A percentile compares a stretch with the other conserved stretches of the same genome.
These are phyloP conservation scores for Ceratorhiza oryzae-sativae DNA, from an alignment of 1,284 basidiomycete genomes.

Conservation along the genomic window DNA sequence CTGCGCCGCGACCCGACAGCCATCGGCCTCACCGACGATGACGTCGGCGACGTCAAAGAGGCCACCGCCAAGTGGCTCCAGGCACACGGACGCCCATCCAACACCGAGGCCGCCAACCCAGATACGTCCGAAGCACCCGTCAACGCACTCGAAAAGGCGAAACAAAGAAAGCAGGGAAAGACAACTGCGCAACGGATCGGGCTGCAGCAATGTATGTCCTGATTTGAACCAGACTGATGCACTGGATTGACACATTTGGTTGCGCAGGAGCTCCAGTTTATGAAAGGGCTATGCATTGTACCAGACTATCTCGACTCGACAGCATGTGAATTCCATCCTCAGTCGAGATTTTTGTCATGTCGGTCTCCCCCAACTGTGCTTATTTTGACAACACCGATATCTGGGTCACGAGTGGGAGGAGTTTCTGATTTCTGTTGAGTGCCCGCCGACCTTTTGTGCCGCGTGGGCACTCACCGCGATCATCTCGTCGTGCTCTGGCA, in stretches of 20 bases:
- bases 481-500: constrained; percentile 29
- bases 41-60: constrained; percentile 22
- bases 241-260: not conserved
- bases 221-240: not conserved
- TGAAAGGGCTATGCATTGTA: not conserved
- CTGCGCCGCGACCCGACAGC: constrained; percentile 33
- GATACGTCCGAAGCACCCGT: constrained; percentile 2
- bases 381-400: constrained; percentile 29
- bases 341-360: not conserved
- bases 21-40: not conserved
- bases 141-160: constrained; percentile 30
- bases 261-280: not conserved
- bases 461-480: constrained; percentile 12
- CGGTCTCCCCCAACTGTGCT: constrained; percentile 9
- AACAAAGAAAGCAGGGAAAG: constrained; percentile 27
- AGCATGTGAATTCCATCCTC: not conserved
- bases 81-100: not conserved
- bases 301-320: not conserved
- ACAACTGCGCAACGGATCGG: constrained; percentile 23
- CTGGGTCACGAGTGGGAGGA: constrained; percentile 20
- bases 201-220: not conserved
- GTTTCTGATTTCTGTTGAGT: not conserved
- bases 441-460: not conserved
- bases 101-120: not conserved
- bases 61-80: not conserved